Conservation (phyloP, 176 grass and related monocot genomes). For the Areca catechu region DNA sequence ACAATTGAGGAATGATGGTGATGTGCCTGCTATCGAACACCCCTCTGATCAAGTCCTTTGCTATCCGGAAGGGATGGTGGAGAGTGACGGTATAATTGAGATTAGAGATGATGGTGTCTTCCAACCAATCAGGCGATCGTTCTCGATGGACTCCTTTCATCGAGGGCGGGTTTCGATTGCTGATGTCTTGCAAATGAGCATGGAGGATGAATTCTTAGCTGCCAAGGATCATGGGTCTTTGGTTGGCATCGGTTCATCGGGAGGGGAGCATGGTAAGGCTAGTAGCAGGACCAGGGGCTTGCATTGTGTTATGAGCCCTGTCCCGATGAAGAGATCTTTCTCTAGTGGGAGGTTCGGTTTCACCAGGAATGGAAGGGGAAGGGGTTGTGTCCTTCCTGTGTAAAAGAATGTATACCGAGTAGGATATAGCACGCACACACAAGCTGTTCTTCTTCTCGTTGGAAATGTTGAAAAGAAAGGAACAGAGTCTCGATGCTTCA, state of each 20-base stretch:
- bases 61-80: not conserved
- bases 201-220: not conserved
- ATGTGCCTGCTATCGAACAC: not conserved
- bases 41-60: not conserved
- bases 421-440: too few species aligned
- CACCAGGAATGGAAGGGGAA: slow-evolving; percentile 1
- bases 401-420: not conserved
- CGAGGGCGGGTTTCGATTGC: not conserved
- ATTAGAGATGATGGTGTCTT: not conserved
- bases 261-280: not conserved
- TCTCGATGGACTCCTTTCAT: not conserved
- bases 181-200: not conserved
- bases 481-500: too few species aligned
- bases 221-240: not conserved
- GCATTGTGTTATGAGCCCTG: not conserved
- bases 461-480: too few species aligned
- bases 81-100: not conserved
- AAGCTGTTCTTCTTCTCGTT: too few species aligned
- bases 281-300: not conserved
- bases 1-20: too few species aligned
- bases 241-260: not conserved
- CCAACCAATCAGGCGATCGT: not conserved
- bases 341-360: slow-evolving; percentile 6
- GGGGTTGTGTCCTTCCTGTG: not conserved
- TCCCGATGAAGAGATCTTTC: slow-evolving; percentile 5